Evolutionary conservation across 2,329 filamentous ascomycete species (phyloP).

Genomic region (Aspergillus clavatus): DNA sequence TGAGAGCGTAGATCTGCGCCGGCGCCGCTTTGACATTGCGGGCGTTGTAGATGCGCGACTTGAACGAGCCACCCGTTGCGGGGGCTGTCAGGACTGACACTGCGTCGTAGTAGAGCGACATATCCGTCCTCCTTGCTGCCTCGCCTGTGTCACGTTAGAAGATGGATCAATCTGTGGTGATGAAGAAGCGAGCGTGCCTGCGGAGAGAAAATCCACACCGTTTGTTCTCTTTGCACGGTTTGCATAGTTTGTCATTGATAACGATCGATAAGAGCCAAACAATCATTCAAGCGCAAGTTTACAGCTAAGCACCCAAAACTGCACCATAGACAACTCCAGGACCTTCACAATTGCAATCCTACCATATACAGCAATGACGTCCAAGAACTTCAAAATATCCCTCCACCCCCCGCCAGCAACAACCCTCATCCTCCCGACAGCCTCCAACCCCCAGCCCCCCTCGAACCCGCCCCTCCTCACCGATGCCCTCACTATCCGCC

Average conservation of each 20-base stretch:
- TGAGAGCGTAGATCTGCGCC: conserved; percentile 80
- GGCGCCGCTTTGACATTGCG: conserved; percentile 73
- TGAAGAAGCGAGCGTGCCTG: no score
- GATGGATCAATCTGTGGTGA: background rate
- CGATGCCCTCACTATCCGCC: conserved; percentile 55
- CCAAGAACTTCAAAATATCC: conserved; percentile 9
- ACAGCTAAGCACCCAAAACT: background rate
- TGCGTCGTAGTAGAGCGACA: conserved; percentile 95
- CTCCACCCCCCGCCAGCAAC: conserved; percentile 24
- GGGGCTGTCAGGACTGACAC: conserved; percentile 65
- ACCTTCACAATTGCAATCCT: conserved; percentile 7
- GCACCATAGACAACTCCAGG: no score
- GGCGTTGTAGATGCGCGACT: conserved; percentile 71
- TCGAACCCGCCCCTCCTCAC: conserved; percentile 52
- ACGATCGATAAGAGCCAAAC: background rate
- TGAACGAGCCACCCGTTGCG: conserved; percentile 73
- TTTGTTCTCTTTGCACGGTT: background rate
- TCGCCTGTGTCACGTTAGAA: background rate
- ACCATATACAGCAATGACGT: no score
- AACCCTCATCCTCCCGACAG: conserved; percentile 22
- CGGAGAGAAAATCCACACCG: background rate
- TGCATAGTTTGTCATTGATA: background rate
- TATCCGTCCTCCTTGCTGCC: no score
- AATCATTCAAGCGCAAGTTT: background rate
- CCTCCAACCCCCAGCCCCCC: conserved; percentile 15